Evolutionary conservation across 208 protist genomes (phyloP).

Genomic region (Jaenimonas drosophilae): DNA sequence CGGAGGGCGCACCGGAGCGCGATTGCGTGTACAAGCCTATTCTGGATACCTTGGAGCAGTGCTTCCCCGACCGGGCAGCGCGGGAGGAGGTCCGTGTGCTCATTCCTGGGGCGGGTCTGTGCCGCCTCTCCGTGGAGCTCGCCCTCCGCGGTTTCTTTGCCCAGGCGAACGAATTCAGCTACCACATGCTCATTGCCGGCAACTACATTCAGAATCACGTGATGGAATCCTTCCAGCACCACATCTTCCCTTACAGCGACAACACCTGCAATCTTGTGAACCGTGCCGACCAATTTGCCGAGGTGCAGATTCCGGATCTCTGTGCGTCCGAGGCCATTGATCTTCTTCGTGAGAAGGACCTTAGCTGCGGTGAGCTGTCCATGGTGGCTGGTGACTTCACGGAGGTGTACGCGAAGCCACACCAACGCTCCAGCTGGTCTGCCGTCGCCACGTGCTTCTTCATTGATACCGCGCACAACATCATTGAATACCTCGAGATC

Average conservation of each 20-base stretch:
- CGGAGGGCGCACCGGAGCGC: slow-evolving; percentile 87
- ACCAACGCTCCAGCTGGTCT: slow-evolving; percentile 81
- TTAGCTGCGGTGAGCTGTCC: slow-evolving; percentile 82
- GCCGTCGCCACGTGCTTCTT: slow-evolving; percentile 95
- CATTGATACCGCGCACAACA: slow-evolving; percentile 96
- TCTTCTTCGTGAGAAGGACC: slow-evolving; percentile 29
- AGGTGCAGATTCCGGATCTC: slow-evolving; percentile 89
- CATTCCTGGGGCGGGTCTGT: slow-evolving; percentile 86
- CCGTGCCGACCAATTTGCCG: slow-evolving; percentile 80
- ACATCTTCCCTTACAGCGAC: slow-evolving; percentile 89
- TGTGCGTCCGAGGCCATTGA: slow-evolving; percentile 76
- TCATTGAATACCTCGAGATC: slow-evolving; percentile 93
- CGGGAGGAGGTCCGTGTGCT: slow-evolving; percentile 63
- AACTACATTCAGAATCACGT: slow-evolving; percentile 95
- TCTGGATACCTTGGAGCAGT: slow-evolving; percentile 62
- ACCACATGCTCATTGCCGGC: slow-evolving; percentile 95
- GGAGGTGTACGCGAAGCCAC: slow-evolving; percentile 89
- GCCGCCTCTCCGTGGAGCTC: slow-evolving; percentile 92
- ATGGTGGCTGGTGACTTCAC: slow-evolving; percentile 97
- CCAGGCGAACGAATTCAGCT: slow-evolving; percentile 97
- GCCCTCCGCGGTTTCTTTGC: slow-evolving; percentile 85
- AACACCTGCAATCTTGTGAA: slow-evolving; percentile 88
- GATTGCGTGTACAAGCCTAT: slow-evolving; percentile 86
- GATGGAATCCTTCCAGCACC: slow-evolving; percentile 62
- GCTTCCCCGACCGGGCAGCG: slow-evolving; percentile 50